phyloP scores from a whole-genome alignment of 441 rosid genomes.

The Jatropha multifida region DNA sequence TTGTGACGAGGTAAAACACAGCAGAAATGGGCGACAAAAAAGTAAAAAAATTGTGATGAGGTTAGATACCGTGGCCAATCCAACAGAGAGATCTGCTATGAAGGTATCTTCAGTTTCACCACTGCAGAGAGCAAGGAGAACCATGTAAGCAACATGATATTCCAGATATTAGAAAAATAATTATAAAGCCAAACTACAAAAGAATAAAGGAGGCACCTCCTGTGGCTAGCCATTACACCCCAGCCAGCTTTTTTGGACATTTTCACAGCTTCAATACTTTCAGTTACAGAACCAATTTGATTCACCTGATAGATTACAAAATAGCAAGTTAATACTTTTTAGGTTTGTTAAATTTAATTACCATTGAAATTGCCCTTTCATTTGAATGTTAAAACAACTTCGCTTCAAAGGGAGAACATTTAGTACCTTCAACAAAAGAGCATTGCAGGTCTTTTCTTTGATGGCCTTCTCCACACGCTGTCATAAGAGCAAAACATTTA shows the following conservation, averaged over 20 bases:
- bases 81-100: slow-evolving; percentile 92
- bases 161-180: too few species aligned
- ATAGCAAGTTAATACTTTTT: too few species aligned
- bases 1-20: neutral
- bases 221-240: slow-evolving; percentile 98
- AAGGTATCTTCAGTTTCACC: slow-evolving; percentile 99
- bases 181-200: too few species aligned
- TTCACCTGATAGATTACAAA: slow-evolving; percentile 52
- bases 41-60: neutral
- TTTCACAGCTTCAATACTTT: slow-evolving; percentile 94
- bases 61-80: slow-evolving; percentile 77
- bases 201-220: too few species aligned
- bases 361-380: too few species aligned
- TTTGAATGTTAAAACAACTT: too few species aligned
- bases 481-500: too few species aligned
- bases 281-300: slow-evolving; percentile 96
- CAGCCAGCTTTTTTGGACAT: slow-evolving; percentile 97
- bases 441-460: slow-evolving; percentile 84
- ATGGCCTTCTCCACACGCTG: slow-evolving; percentile 97
- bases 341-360: too few species aligned
- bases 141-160: too few species aligned
- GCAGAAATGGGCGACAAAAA: slow-evolving; percentile 12
- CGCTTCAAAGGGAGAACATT: too few species aligned
- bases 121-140: slow-evolving; percentile 41
- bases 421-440: slow-evolving; percentile 87